These are phyloP conservation scores for Alternaria arbusti DNA, from an alignment of 2,329 filamentous ascomycete genomes.

Conservation along the genomic window DNA sequence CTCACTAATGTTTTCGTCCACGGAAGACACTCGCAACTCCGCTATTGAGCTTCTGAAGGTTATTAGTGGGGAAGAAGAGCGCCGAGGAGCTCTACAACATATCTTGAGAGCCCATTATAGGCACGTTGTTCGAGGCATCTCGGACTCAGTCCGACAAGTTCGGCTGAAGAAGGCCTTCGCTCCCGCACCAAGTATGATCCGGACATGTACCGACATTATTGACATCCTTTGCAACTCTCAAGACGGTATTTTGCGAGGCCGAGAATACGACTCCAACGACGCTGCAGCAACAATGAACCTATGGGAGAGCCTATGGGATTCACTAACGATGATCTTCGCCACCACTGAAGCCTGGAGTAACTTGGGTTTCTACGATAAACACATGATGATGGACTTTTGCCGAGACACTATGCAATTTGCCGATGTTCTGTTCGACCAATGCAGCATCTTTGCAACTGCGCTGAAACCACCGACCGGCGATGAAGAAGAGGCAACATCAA, in stretches of 20 bases:
- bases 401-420: slow-evolving; percentile 95
- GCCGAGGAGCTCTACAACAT: slow-evolving; percentile 66
- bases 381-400: slow-evolving; percentile 87
- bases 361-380: slow-evolving; percentile 70
- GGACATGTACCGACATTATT: slow-evolving; percentile 66
- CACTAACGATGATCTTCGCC: slow-evolving; percentile 79
- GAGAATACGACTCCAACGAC: slow-evolving; percentile 65
- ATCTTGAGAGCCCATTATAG: slow-evolving; percentile 64
- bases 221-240: slow-evolving; percentile 69
- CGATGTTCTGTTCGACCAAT: slow-evolving; percentile 82
- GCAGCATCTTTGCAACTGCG: slow-evolving; percentile 79
- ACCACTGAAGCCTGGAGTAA: slow-evolving; percentile 84
- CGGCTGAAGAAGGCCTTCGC: slow-evolving; percentile 64
- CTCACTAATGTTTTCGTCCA: slow-evolving; percentile 79
- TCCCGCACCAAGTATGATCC: slow-evolving; percentile 66
- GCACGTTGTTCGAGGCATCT: slow-evolving; percentile 63
- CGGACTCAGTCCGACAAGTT: slow-evolving; percentile 63
- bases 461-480: slow-evolving; percentile 53
- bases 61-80: slow-evolving; percentile 72
- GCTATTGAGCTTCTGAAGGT: slow-evolving; percentile 83
- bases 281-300: slow-evolving; percentile 72
- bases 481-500: slow-evolving; percentile 47
- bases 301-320: slow-evolving; percentile 86
- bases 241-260: slow-evolving; percentile 66
- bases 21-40: slow-evolving; percentile 78